Base-by-base conservation (phyloP, 345 rosid genomes). In the Clausena lansium region DNA sequence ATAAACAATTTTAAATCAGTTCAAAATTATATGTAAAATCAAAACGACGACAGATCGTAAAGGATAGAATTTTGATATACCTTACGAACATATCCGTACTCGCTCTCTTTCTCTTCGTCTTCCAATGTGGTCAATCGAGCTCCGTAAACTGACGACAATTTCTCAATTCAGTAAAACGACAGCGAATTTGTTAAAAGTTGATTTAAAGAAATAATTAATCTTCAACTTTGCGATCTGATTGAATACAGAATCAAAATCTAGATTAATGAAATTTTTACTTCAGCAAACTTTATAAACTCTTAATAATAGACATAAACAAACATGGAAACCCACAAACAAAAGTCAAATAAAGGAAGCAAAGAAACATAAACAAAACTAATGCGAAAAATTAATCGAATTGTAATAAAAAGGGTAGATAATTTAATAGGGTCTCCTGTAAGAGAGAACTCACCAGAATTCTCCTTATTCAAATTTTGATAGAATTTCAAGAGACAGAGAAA, bases 61-160 rank as follows among this genome's bases (percentile, higher is more conserved):
- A 63, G 55, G 4, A 22, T 3, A 54, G 78, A 60, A 41, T 25
- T 28, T 24, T 14, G 11, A 11, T 10, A 65, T 28, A 93, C 98
- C 99, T 97, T 94, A 70, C 98, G 99, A 78, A 94, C 94, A 80
- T 94, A 97, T 66, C 99, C 99, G 81, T 93, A 94, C 91, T 97
- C 98, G 86, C 98, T 94, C 90, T 93, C 99, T 84, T 93, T 94
- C 90, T 94, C 98, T 22, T 91, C 82, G 75, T 97, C 99, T 84
- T 97, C 98, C 73, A 94, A 97, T 24, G 99, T 91, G 19, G 99
- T 97, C 80, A 94, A 81, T 65, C 95, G 89, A 54, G 90, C 91
- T 85, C 92, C 98, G 83, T 97, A 91, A 54, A 84, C 90, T 28
- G 98, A 82, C 80, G 96, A 90, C 99, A 97, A 94, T 85, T 86